phyloP scores from a whole-genome alignment of 2,329 filamentous ascomycete species.

The Thielaviopsis euricoi region DNA sequence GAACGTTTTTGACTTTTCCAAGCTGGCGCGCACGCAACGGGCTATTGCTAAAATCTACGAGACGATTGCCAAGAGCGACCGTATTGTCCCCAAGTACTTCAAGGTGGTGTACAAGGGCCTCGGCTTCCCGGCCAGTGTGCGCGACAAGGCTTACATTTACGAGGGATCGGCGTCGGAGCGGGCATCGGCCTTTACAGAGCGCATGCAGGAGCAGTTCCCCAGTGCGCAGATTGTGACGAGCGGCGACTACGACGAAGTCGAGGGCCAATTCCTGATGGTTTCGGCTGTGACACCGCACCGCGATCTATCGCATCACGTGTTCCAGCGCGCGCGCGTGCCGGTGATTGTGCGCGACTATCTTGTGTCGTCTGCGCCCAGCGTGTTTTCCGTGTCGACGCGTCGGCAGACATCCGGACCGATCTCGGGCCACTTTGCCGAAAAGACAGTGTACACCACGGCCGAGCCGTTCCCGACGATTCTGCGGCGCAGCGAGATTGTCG shows the following conservation, averaged over 20 bases:
- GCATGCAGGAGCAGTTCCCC: conserved; percentile 82
- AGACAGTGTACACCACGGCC: conserved; percentile 65
- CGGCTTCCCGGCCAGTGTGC: conserved; percentile 63
- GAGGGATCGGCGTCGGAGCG: conserved; percentile 66
- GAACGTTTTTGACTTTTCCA: conserved; percentile 79
- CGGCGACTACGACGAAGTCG: conserved; percentile 57
- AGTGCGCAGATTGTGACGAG: conserved; percentile 63
- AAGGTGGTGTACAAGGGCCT: conserved; percentile 78
- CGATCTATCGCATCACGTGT: conserved; percentile 67
- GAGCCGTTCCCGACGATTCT: conserved; percentile 86
- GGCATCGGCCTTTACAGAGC: conserved; percentile 68
- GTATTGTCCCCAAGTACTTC: conserved; percentile 71
- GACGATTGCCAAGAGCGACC: conserved; percentile 66
- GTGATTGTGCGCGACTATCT: conserved; percentile 76
- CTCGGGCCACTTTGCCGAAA: conserved; percentile 63
- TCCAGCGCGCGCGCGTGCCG: conserved; percentile 71
- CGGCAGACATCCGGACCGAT: conserved; percentile 53
- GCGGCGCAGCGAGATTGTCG: conserved; percentile 68
- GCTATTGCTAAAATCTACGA: conserved; percentile 91
- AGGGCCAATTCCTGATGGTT: conserved; percentile 80
- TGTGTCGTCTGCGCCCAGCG: conserved; percentile 57
- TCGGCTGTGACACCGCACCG: conserved; percentile 68
- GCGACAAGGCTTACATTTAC: conserved; percentile 87
- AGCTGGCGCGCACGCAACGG: conserved; percentile 74
- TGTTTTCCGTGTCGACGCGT: conserved; percentile 61